phyloP scores from a whole-genome alignment of 2,329 filamentous ascomycete genomes.

The Pseudogymnoascus sp. region DNA sequence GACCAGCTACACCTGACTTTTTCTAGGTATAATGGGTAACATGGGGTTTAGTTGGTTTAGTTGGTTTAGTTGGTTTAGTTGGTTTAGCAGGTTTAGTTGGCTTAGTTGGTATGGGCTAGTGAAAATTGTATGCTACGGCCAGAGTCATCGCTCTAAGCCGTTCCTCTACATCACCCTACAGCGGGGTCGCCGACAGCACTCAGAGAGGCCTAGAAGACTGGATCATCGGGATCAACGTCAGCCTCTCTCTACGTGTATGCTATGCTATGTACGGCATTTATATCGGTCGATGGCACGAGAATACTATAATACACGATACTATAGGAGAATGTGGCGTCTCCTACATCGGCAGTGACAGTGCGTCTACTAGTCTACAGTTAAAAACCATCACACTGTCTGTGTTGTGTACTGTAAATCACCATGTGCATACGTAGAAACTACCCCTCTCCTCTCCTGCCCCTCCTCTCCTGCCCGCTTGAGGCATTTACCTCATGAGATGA shows the following conservation, averaged over 20 bases:
- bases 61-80: neutral
- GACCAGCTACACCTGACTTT: neutral
- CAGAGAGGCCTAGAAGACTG: neutral
- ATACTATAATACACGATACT: neutral
- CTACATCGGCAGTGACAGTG: conserved; percentile 6
- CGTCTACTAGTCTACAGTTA: neutral
- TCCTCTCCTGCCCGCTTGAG: neutral
- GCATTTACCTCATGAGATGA: neutral
- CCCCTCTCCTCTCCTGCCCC: neutral
- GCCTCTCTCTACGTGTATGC: neutral
- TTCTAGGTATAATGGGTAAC: too few relatives aligned
- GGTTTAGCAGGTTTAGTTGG: too few relatives aligned
- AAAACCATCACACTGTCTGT: neutral
- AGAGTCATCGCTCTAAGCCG: neutral
- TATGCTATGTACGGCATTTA: neutral
- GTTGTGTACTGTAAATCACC: neutral
- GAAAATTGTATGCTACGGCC: neutral
- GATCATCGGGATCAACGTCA: neutral
- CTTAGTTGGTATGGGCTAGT: neutral
- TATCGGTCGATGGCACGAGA: neutral
- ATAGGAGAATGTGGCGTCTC: neutral
- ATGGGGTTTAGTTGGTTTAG: too few relatives aligned
- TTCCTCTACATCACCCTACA: neutral
- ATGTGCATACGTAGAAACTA: neutral
- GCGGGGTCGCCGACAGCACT: neutral